Evolutionary conservation across 139 green algal species (phyloP).

Genomic region (Pleodorina starrii): DNA sequence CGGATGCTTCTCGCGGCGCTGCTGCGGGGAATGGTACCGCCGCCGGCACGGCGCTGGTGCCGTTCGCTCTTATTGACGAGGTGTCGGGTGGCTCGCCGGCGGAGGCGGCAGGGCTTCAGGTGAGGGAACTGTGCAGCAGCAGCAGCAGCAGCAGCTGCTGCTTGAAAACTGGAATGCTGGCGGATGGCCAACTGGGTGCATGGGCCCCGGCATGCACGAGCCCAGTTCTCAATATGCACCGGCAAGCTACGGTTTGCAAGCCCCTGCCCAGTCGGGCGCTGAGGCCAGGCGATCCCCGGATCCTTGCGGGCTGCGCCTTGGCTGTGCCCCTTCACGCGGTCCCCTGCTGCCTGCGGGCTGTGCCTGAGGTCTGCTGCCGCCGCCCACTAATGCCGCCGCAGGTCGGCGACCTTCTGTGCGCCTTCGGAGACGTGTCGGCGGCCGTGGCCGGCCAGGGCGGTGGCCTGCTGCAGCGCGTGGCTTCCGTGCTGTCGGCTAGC

Average conservation of each 20-base stretch:
- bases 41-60: conserved; percentile 24
- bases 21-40: no score
- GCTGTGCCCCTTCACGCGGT: not conserved
- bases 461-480: conserved; percentile 53
- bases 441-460: not conserved
- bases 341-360: no score
- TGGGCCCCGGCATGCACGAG: no score
- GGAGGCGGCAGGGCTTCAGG: conserved; percentile 67
- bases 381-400: not conserved
- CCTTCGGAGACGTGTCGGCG: conserved; percentile 64
- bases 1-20: not conserved
- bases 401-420: conserved; percentile 73
- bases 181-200: no score
- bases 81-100: conserved; percentile 76
- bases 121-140: no score
- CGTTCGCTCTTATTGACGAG: conserved; percentile 89
- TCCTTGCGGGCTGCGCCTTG: no score
- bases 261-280: no score
- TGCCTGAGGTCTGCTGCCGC: not conserved
- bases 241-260: no score
- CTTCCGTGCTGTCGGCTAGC: conserved; percentile 50
- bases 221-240: no score
- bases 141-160: no score
- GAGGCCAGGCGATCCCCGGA: no score
- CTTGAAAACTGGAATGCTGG: no score